Base-by-base conservation (phyloP, 306 rosid genomes). In the Vachellia collinsii region DNA sequence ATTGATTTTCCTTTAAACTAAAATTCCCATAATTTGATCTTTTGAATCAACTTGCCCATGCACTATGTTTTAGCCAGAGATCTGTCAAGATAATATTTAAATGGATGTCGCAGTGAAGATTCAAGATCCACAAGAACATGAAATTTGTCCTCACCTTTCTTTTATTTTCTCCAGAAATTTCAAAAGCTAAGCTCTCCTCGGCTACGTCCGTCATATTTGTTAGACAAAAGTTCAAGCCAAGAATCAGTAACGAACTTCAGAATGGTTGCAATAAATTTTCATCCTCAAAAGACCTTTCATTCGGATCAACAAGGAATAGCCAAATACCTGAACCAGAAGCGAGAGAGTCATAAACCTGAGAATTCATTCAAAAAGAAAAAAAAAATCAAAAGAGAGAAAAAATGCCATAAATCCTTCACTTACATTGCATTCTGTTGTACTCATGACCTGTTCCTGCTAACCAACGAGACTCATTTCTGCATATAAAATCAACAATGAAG, bases 151-250 rank as follows among this genome's bases (percentile, higher is more conserved):
- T 70, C 46, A 91, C 96, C 96, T 91, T 50, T 91, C 92, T 81
- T 89, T 91, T 20, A 93, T 89, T 85, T 91, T 91, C 77, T 85
- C 90, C 63, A 89, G 77, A 86, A 91, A 91, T 77, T 90, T 88
- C 14, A 86, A 86, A 42, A 91, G 92, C 6, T 93, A 91, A 53
- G 83, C 83, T 79, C 92, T 85, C 83, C 92, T 87, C 11, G 89
- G 90, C 65, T 86, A 83, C n/a, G n/a, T n/a, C n/a, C 7, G 87
- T 89, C 79, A 91, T 38, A 75, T 91, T 90, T 81, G 68, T 16
- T 68, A 47, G 1, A 46, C 36, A 23, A 48, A 80, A 54, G 3
- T 44, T 13, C 17, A 6, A 51, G 63, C 11, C 56, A 73, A 20
- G 14, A 23, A 80, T 72, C 7, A 80, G 73, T 38, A 38, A 79